These are phyloP conservation scores for Aotearoamyces nothofagi DNA, from an alignment of 2,329 filamentous ascomycete genomes.

Conservation along the genomic window DNA sequence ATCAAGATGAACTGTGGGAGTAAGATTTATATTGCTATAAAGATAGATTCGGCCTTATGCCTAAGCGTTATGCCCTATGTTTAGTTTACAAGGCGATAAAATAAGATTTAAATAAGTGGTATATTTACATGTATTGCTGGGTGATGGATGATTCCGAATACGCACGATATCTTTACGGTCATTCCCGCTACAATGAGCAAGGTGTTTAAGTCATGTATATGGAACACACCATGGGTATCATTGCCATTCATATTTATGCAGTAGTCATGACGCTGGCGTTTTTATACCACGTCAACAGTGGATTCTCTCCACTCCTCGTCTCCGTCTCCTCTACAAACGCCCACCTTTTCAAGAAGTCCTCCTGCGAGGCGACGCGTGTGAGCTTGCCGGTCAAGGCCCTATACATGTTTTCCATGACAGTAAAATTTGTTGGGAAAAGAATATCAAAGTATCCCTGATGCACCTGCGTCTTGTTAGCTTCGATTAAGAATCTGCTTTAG, in stretches of 20 bases:
- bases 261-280: constrained; percentile 91
- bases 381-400: constrained; percentile 84
- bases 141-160: too few relatives aligned
- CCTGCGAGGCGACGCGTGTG: constrained; percentile 71
- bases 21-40: too few relatives aligned
- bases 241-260: constrained; percentile 38
- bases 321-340: constrained; percentile 81
- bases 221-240: too few relatives aligned
- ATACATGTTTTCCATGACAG: constrained; percentile 82
- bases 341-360: constrained; percentile 83
- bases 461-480: constrained; percentile 38
- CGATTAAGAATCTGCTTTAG: neutral
- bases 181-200: too few relatives aligned
- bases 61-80: too few relatives aligned
- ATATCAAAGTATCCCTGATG: constrained; percentile 99
- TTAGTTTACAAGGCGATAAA: too few relatives aligned
- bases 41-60: too few relatives aligned
- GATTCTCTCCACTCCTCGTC: constrained; percentile 85
- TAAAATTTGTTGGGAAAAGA: constrained; percentile 92
- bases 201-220: too few relatives aligned
- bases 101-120: too few relatives aligned
- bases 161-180: too few relatives aligned
- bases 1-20: too few relatives aligned
- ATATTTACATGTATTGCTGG: too few relatives aligned
- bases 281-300: constrained; percentile 81